Evolutionary conservation across 495 filamentous ascomycete genomes (phyloP).

Genomic region (Aspergillus sclerotiicarbonarius): DNA sequence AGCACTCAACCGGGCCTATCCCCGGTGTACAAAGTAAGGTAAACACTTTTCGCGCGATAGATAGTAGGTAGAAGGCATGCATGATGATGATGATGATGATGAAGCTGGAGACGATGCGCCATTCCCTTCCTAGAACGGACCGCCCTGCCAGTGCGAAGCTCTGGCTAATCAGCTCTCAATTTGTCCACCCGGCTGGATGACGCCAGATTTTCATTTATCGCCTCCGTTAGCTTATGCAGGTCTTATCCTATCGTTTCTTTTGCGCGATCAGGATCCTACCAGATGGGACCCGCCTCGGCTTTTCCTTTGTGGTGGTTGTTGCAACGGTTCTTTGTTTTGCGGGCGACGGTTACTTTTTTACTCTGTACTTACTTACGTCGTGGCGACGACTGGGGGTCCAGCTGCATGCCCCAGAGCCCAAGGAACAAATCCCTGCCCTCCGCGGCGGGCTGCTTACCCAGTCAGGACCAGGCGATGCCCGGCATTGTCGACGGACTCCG

Average conservation of each 20-base stretch:
- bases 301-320: not conserved
- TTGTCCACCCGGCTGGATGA: not conserved
- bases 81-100: not conserved
- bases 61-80: not conserved
- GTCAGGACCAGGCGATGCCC: not conserved
- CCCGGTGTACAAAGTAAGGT: conserved; percentile 3
- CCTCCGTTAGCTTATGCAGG: not conserved
- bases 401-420: not conserved
- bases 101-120: not conserved
- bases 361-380: too few species aligned
- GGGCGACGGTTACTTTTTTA: not conserved
- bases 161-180: not conserved
- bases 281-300: not conserved
- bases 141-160: not conserved
- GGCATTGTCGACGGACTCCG: not conserved
- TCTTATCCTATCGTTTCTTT: not conserved
- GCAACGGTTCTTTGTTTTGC: not conserved
- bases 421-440: not conserved
- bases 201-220: conserved; percentile 2
- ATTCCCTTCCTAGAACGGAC: not conserved
- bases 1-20: not conserved
- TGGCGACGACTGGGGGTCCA: not conserved
- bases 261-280: not conserved
- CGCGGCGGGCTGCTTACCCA: conserved; percentile 2
- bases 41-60: not conserved